phyloP scores from a whole-genome alignment of 2,329 filamentous ascomycete genomes.

The Penicillium sclerotiorum region DNA sequence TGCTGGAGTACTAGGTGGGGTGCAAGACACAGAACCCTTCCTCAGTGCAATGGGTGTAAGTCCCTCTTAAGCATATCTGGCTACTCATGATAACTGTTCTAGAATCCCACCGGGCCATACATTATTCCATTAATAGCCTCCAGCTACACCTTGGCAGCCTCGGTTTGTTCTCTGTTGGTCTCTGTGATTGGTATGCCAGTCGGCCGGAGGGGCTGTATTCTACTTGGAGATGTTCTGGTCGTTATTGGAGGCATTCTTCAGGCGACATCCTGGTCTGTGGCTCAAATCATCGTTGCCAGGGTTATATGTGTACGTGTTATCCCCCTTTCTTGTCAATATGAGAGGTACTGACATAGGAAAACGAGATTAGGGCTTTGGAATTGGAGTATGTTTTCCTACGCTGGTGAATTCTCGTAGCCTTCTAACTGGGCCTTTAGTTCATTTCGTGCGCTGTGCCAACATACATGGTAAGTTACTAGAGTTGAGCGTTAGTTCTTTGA shows the following conservation, averaged over 20 bases:
- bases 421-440: too few species aligned
- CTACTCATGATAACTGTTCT: not conserved
- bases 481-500: too few species aligned
- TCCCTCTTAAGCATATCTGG: not conserved
- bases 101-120: constrained; percentile 19
- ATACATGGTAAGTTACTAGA: constrained; percentile 31
- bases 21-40: constrained; percentile 23
- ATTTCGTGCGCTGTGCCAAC: constrained; percentile 34
- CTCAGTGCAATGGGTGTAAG: constrained; percentile 22
- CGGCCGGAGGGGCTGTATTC: constrained; percentile 13
- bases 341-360: too few species aligned
- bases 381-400: too few species aligned
- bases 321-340: not conserved
- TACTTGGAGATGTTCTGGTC: constrained; percentile 32
- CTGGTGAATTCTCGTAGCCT: too few species aligned
- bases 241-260: constrained; percentile 32
- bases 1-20: constrained; percentile 27
- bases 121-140: constrained; percentile 27
- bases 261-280: constrained; percentile 30
- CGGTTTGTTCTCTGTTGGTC: constrained; percentile 25
- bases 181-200: constrained; percentile 30
- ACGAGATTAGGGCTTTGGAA: too few species aligned
- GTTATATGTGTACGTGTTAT: constrained; percentile 19
- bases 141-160: constrained; percentile 21
- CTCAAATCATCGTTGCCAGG: constrained; percentile 33